Conservation (phyloP, 257 asterid species). For the Petrea volubilis region DNA sequence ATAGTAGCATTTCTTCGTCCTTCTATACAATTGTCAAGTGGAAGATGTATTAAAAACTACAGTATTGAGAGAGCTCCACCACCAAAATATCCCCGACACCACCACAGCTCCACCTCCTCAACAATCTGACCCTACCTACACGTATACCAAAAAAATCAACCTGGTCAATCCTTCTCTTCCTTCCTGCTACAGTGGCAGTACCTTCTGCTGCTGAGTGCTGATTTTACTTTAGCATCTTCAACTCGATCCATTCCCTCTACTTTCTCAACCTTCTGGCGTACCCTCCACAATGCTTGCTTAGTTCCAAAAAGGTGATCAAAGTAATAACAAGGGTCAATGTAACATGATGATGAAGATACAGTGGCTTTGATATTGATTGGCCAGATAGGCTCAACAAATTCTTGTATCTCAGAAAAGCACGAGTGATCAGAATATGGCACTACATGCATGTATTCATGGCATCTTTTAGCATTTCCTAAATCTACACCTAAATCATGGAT, state of each 20-base stretch:
- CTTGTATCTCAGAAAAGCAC: conserved; percentile 78
- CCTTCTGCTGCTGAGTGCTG: conserved; percentile 26
- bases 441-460: conserved; percentile 48
- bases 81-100: conserved; percentile 3
- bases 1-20: background rate
- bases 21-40: background rate
- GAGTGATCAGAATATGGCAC: conserved; percentile 91
- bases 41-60: background rate
- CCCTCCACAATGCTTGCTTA: conserved; percentile 53
- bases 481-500: conserved; percentile 27
- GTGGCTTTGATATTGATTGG: conserved; percentile 70
- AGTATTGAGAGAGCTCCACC: background rate
- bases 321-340: conserved; percentile 58
- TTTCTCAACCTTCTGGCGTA: conserved; percentile 34
- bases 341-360: conserved; percentile 55
- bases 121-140: conserved; percentile 56
- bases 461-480: conserved; percentile 26
- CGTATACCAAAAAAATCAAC: conserved; percentile 38
- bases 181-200: conserved; percentile 26
- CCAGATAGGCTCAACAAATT: conserved; percentile 65
- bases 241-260: conserved; percentile 31
- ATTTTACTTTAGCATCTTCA: conserved; percentile 32
- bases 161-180: conserved; percentile 43
- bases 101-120: conserved; percentile 63
- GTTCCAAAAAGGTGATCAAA: conserved; percentile 59